Conservation (phyloP, 2,329 filamentous ascomycete species). For the Xylariomycetidae sp. region DNA sequence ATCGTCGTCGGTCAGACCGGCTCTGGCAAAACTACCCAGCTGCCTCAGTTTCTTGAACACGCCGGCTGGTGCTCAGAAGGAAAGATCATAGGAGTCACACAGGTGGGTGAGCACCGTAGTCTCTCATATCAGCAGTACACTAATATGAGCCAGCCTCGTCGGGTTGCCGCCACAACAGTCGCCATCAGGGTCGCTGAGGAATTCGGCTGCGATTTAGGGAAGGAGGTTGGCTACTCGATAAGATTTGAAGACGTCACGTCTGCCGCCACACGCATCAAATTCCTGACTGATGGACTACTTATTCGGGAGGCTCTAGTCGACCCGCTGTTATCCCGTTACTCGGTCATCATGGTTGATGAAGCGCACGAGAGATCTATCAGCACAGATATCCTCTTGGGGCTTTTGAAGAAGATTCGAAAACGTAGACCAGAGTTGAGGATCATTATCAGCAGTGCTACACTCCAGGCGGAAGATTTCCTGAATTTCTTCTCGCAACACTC, state of each 20-base stretch:
- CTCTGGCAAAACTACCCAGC: slow-evolving; percentile 91
- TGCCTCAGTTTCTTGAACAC: slow-evolving; percentile 84
- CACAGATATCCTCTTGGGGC: slow-evolving; percentile 83
- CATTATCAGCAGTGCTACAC: slow-evolving; percentile 87
- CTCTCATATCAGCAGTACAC: slow-evolving; percentile 1
- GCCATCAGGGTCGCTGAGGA: slow-evolving; percentile 87
- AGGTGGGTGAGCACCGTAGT: slow-evolving; percentile 58
- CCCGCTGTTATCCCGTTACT: slow-evolving; percentile 84
- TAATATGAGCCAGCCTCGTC: slow-evolving; percentile 59
- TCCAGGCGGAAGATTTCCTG: slow-evolving; percentile 84
- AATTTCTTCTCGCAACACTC: slow-evolving; percentile 61
- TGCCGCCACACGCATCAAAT: slow-evolving; percentile 81
- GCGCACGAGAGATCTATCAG: slow-evolving; percentile 91
- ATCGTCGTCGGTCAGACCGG: slow-evolving; percentile 93
- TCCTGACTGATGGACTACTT: slow-evolving; percentile 87
- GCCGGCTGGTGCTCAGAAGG: slow-evolving; percentile 85
- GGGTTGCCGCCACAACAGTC: slow-evolving; percentile 87
- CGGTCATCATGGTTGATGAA: slow-evolving; percentile 96
- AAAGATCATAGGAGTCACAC: slow-evolving; percentile 81
- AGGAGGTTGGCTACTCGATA: slow-evolving; percentile 91
- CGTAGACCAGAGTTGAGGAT: slow-evolving; percentile 78
- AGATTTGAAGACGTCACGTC: slow-evolving; percentile 90
- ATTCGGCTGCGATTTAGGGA: slow-evolving; percentile 77
- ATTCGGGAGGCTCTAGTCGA: slow-evolving; percentile 91
- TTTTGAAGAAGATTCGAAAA: slow-evolving; percentile 85